Evolutionary conservation across 495 filamentous ascomycete species (phyloP).

Genomic region (Tuber borchii): DNA sequence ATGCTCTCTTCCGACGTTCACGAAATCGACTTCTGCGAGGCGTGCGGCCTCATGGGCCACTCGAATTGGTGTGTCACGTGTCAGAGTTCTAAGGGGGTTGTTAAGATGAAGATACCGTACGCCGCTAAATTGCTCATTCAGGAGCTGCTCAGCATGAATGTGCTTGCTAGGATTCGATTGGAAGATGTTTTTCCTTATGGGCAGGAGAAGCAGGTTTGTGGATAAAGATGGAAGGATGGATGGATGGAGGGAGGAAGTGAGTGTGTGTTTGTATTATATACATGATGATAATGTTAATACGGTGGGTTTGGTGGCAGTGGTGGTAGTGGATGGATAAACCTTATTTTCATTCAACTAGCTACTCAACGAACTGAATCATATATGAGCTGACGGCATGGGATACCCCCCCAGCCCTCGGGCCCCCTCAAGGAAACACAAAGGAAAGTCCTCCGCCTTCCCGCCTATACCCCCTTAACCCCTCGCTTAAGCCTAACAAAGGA

Average conservation of each 20-base stretch:
- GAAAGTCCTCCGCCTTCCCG: too few relatives aligned
- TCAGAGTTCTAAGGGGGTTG: slow-evolving; percentile 68
- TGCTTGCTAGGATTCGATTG: slow-evolving; percentile 73
- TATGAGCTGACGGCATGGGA: too few relatives aligned
- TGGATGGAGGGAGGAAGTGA: background rate
- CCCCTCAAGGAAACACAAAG: too few relatives aligned
- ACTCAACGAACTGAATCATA: too few relatives aligned
- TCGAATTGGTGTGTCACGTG: slow-evolving; percentile 88
- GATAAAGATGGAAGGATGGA: background rate
- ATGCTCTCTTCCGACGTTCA: slow-evolving; percentile 91
- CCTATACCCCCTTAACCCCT: too few relatives aligned
- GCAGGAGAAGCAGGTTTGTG: slow-evolving; percentile 15
- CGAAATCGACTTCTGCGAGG: slow-evolving; percentile 84
- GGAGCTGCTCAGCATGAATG: slow-evolving; percentile 96
- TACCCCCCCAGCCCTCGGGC: too few relatives aligned
- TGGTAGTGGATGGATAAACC: too few relatives aligned
- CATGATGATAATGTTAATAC: background rate
- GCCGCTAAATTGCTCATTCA: slow-evolving; percentile 95
- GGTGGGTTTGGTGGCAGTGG: background rate
- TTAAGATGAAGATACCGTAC: slow-evolving; percentile 95
- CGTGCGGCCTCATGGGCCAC: slow-evolving; percentile 90
- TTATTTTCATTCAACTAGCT: too few relatives aligned
- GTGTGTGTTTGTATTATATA: background rate
- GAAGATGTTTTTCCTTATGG: slow-evolving; percentile 78
- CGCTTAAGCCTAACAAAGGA: too few relatives aligned